A percentile compares a stretch with the other conserved stretches of the same genome.
These are phyloP conservation scores for Pichia deserticola DNA, from an alignment of 805 yeast species.

Conservation along the genomic window DNA sequence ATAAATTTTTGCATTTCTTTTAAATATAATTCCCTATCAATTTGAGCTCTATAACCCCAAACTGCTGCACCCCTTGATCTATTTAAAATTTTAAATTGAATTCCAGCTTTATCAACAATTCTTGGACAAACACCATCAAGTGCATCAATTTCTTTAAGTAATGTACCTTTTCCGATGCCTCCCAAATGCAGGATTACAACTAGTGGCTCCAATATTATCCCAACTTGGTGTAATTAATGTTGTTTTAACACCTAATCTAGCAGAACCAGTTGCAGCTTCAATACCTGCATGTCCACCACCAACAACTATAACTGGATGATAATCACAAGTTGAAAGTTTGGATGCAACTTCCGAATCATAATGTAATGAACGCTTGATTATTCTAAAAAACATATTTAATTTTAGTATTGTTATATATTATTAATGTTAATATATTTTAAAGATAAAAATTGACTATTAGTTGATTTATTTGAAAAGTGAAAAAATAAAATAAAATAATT, in stretches of 20 bases:
- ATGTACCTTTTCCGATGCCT: slow-evolving; percentile 95
- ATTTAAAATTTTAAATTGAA: slow-evolving; percentile 82
- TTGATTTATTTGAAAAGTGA: not conserved
- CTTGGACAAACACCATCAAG: slow-evolving; percentile 84
- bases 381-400: slow-evolving; percentile 1
- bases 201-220: slow-evolving; percentile 81
- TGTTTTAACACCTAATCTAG: slow-evolving; percentile 70
- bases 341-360: slow-evolving; percentile 9
- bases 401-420: too few species aligned
- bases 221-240: slow-evolving; percentile 70
- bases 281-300: slow-evolving; percentile 99
- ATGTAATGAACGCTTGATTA: slow-evolving; percentile 7
- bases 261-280: slow-evolving; percentile 93
- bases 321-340: not conserved
- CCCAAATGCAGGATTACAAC: slow-evolving; percentile 97
- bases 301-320: slow-evolving; percentile 67
- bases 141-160: slow-evolving; percentile 90
- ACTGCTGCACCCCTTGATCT: slow-evolving; percentile 91
- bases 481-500: too few species aligned
- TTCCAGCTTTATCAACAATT: slow-evolving; percentile 89
- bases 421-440: not conserved
- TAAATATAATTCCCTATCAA: slow-evolving; percentile 75
- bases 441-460: not conserved
- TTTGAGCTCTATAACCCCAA: slow-evolving; percentile 97
- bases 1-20: slow-evolving; percentile 71